Conservation (phyloP, 345 rosid genomes). For the Camelina neglecta region DNA sequence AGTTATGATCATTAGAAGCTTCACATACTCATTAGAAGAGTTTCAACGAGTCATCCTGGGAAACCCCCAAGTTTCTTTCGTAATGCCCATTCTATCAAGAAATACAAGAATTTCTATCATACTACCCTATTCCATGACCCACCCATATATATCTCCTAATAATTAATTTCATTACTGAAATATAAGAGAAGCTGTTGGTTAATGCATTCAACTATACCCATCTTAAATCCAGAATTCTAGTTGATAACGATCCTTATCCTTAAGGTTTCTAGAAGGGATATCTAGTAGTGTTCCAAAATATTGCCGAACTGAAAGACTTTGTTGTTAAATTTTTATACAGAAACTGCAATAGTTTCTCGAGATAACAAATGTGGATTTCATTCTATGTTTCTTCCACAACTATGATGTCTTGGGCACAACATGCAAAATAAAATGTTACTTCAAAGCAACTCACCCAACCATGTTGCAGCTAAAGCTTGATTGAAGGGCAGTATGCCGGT, state of each 20-base stretch:
- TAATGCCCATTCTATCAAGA: slow-evolving; percentile 5
- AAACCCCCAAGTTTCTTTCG: slow-evolving; percentile 6
- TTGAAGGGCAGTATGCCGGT: slow-evolving; percentile 88
- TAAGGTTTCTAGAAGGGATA: background rate
- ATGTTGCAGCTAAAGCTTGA: slow-evolving; percentile 97
- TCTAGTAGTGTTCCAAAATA: background rate
- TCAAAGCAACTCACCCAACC: slow-evolving; percentile 74
- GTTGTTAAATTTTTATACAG: background rate
- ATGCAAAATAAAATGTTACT: slow-evolving; percentile 16
- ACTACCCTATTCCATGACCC: background rate
- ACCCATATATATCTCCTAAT: background rate
- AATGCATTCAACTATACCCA: background rate
- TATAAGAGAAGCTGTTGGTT: background rate
- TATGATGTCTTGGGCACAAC: background rate
- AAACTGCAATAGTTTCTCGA: slow-evolving; percentile 19
- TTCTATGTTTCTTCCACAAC: background rate
- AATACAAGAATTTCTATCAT: slow-evolving; percentile 4
- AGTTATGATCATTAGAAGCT: slow-evolving; percentile 12
- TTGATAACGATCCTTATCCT: background rate
- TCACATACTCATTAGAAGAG: background rate
- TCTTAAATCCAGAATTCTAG: slow-evolving; percentile 2
- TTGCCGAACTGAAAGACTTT: slow-evolving; percentile 2
- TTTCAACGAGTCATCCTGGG: background rate
- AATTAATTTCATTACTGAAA: background rate
- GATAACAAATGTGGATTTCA: slow-evolving; percentile 1